Evolutionary conservation across 2,329 filamentous ascomycete species (phyloP).

Genomic region (Penicillium sp.): DNA sequence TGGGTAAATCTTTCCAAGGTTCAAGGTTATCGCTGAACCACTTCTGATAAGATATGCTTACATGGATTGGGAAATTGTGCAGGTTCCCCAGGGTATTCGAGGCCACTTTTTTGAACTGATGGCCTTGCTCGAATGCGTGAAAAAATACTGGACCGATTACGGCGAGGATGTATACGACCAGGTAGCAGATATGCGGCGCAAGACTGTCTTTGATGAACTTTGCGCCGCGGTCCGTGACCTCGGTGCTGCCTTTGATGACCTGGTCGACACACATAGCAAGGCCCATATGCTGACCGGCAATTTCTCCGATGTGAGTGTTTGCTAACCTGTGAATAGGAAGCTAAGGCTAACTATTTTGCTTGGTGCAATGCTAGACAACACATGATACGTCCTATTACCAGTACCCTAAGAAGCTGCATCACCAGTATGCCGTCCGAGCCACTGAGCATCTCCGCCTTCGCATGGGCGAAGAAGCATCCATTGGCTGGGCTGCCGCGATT

Average conservation of each 20-base stretch:
- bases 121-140: neutral
- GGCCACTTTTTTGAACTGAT: neutral
- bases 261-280: neutral
- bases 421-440: neutral
- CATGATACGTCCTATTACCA: neutral
- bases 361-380: neutral
- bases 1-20: neutral
- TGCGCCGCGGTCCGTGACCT: too few relatives aligned
- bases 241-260: neutral
- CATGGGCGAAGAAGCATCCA: neutral
- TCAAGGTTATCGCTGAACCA: rapidly evolving
- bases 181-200: too few relatives aligned
- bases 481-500: neutral
- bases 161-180: too few relatives aligned
- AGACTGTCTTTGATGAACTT: too few relatives aligned
- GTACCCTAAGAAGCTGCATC: neutral
- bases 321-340: neutral
- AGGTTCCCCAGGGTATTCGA: neutral
- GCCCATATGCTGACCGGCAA: neutral
- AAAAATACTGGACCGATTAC: neutral
- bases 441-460: neutral
- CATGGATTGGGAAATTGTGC: neutral
- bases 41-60: neutral
- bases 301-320: neutral
- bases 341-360: neutral